These are phyloP conservation scores for Podila horticola DNA, from an alignment of 192 early-diverging fungal genomes.

Conservation along the genomic window DNA sequence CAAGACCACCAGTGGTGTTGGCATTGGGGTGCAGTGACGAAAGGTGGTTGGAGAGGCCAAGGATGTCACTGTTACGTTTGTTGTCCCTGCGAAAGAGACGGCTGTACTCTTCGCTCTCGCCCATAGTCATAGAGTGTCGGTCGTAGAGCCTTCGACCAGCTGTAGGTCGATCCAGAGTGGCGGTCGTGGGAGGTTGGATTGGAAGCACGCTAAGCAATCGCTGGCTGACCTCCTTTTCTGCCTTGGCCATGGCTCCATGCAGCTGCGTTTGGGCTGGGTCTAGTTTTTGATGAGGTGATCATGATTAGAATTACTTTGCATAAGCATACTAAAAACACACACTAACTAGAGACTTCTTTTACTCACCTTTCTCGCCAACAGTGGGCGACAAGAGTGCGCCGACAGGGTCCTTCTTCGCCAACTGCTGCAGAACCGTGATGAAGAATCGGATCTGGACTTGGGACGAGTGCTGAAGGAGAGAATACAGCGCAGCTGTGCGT, in stretches of 20 bases:
- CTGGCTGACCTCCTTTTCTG: conserved; percentile 60
- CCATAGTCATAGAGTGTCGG: conserved; percentile 64
- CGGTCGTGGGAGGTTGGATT: conserved; percentile 38
- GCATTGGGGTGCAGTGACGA: background rate
- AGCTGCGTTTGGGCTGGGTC: conserved; percentile 61
- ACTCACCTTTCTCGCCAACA: conserved; percentile 60
- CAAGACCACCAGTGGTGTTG: conserved; percentile 1
- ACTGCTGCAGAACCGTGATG: conserved; percentile 91
- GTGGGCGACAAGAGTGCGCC: conserved; percentile 65
- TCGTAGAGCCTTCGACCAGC: conserved; percentile 64
- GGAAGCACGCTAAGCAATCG: conserved; percentile 41
- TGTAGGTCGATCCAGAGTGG: conserved; percentile 34
- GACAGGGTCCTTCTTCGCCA: conserved; percentile 87
- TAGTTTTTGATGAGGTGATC: conserved; percentile 3
- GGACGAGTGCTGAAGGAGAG: conserved; percentile 89
- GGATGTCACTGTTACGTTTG: conserved; percentile 45
- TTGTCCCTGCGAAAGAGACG: conserved; percentile 46
- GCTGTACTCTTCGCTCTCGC: conserved; percentile 58
- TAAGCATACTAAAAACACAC: background rate
- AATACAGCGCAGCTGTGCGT: conserved; percentile 90
- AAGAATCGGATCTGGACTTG: conserved; percentile 95
- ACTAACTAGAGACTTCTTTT: too few species aligned
- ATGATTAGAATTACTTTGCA: background rate
- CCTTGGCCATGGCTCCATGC: conserved; percentile 63
- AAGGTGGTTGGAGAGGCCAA: conserved; percentile 18